Percentiles rank a stretch among this genome's conserved stretches.
Evolutionary conservation across 768 basidiomycete genomes (phyloP).

Genomic region (Russula vinacea): DNA sequence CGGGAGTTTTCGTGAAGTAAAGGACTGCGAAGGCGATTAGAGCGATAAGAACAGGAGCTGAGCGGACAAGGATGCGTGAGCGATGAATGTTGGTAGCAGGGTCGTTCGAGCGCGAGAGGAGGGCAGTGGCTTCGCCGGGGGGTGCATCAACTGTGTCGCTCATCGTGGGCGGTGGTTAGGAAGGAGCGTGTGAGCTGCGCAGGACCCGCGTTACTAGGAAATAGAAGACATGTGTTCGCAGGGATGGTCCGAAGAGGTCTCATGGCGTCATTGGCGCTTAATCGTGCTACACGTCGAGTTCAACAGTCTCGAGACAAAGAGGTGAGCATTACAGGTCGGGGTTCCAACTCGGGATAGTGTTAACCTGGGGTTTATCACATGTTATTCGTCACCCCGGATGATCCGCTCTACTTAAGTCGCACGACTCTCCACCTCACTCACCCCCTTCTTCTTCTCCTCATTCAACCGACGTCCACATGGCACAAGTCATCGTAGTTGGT

Average conservation of each 20-base stretch:
- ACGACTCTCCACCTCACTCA: constrained; percentile 11
- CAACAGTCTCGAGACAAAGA: no score
- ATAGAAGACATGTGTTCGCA: neutral
- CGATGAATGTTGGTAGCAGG: neutral
- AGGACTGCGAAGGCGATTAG: constrained; percentile 3
- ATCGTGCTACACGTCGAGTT: neutral
- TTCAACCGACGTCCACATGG: constrained; percentile 39
- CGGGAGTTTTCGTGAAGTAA: constrained; percentile 5
- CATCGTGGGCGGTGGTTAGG: neutral
- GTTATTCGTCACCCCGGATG: neutral
- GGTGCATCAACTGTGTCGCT: neutral
- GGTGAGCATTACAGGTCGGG: neutral
- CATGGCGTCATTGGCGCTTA: neutral
- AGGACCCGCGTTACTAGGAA: neutral
- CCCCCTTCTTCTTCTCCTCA: constrained; percentile 14
- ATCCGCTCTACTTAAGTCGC: constrained; percentile 9
- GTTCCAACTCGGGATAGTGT: neutral
- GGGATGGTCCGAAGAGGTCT: neutral
- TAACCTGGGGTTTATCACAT: constrained; percentile 23
- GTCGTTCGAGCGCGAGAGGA: neutral
- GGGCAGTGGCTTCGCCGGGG: neutral
- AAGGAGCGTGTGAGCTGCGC: neutral
- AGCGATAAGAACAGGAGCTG: neutral
- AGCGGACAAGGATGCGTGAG: neutral
- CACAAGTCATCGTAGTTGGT: constrained; percentile 86